Conservation (phyloP, 306 rosid species). For the Trifolium fragiferum region DNA sequence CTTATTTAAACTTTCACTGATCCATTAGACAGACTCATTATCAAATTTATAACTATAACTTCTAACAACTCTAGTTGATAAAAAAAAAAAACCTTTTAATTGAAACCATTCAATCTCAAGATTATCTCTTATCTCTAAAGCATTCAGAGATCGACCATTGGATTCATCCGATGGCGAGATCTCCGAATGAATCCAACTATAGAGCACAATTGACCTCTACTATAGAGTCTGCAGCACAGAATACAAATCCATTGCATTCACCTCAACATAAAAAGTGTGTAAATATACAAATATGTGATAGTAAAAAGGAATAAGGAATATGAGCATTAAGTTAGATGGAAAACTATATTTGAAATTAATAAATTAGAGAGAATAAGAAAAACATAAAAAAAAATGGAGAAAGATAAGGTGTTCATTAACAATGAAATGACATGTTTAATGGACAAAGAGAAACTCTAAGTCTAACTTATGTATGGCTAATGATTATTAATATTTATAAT, state of each 20-base stretch:
- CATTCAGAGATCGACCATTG: background rate
- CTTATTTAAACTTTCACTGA: background rate
- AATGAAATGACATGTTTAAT: background rate
- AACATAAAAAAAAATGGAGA: background rate
- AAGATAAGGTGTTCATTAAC: background rate
- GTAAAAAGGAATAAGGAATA: background rate
- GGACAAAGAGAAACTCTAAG: background rate
- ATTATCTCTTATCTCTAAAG: background rate
- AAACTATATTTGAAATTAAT: background rate
- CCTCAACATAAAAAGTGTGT: background rate
- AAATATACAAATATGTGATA: background rate
- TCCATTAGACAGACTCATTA: background rate
- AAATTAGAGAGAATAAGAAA: background rate
- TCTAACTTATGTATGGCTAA: background rate
- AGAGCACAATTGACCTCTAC: background rate
- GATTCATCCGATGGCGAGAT: background rate
- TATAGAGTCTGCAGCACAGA: background rate
- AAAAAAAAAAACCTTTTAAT: too few relatives aligned
- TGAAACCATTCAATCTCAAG: background rate
- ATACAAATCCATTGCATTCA: background rate
- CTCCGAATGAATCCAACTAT: background rate
- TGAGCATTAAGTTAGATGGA: slow-evolving; percentile 12
- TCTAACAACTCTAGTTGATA: too few relatives aligned
- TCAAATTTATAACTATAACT: too few relatives aligned
- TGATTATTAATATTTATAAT: slow-evolving; percentile 42